Base-by-base conservation (phyloP, 2,329 filamentous ascomycete genomes). In the Bipolaris victoriae region DNA sequence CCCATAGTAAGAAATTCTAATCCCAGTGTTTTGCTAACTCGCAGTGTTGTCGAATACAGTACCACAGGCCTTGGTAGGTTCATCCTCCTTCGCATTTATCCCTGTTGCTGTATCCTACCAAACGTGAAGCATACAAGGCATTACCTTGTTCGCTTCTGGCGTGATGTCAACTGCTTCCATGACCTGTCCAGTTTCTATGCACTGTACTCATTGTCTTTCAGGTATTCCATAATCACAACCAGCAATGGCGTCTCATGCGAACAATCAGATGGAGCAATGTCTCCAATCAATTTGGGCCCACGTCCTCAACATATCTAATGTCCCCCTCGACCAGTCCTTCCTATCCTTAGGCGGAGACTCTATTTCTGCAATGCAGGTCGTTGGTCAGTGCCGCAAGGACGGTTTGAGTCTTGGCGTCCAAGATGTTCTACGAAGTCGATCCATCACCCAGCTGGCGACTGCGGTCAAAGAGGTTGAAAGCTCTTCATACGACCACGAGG, bases 361-460 rank as follows among this genome's bases (percentile, higher is more conserved):
- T 0, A 82, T 82, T 52, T 80, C 80, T 39, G 80, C 81, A 0
- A 82, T 83, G 77, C 80, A 80, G 46, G 80, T 81, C 37, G 76
- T 81, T 55, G 78, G 78, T 2, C 73, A 79, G 35, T 82, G 78
- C 58, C 80, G 80, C 46, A 81, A 80, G 63, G 68, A 72, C 35
- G 79, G 79, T 1, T 70, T 82, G 55, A 74, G 77, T 11, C 67
- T 82, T 22, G 80, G 76, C 10, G 80, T 83, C 10, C 80, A 82
- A 60, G 79, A 82, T 22, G 76, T 83, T 3, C 68, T 83, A 31
- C 79, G 77, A 15, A 79, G 78, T 67, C 80, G 78, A 56, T 82
- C 81, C 1, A 79, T 83, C 35, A 63, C 45, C 2, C 69, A 74
- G 41, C 61, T 77, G 1, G 71, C 70, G 9, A 52, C 55, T 7